Evolutionary conservation across 176 grass and related monocot genomes (phyloP).

Genomic region (Oryza longistaminata): DNA sequence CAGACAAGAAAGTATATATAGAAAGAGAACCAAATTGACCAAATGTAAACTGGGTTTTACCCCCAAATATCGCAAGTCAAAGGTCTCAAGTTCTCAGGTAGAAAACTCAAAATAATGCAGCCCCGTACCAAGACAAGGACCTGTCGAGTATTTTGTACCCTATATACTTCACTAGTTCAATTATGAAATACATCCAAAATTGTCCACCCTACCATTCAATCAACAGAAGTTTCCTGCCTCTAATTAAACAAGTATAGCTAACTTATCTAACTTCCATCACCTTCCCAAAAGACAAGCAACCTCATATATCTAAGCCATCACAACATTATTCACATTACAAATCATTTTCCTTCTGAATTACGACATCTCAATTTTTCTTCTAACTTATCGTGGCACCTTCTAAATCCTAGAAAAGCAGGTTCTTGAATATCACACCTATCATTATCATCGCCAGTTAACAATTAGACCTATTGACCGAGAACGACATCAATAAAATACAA

Average conservation of each 20-base stretch:
- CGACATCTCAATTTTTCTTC: not conserved
- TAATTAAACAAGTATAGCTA: constrained; percentile 5
- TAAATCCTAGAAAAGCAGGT: not conserved
- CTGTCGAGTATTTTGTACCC: not conserved
- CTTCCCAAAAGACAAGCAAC: constrained; percentile 35
- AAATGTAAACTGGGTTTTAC: not conserved
- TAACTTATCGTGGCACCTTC: not conserved
- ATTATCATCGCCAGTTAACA: not conserved
- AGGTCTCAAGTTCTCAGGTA: not conserved
- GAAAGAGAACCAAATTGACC: not conserved
- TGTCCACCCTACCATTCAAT: not conserved
- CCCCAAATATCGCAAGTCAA: constrained; percentile 6
- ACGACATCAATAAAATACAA: not conserved
- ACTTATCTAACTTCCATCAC: not conserved
- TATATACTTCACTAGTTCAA: not conserved
- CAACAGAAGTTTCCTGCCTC: not conserved
- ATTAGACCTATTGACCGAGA: not conserved
- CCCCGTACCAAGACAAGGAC: not conserved
- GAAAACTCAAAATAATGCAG: not conserved
- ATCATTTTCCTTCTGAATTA: not conserved
- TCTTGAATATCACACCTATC: not conserved
- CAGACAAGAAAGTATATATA: not conserved
- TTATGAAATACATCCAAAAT: not conserved
- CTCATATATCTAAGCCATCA: constrained; percentile 1
- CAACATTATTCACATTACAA: not conserved